Evolutionary conservation across 2,329 filamentous ascomycete genomes (phyloP), one percentile per base, ranked within the genome.

Genomic region (Hymenoscyphus fructigenus): DNA sequence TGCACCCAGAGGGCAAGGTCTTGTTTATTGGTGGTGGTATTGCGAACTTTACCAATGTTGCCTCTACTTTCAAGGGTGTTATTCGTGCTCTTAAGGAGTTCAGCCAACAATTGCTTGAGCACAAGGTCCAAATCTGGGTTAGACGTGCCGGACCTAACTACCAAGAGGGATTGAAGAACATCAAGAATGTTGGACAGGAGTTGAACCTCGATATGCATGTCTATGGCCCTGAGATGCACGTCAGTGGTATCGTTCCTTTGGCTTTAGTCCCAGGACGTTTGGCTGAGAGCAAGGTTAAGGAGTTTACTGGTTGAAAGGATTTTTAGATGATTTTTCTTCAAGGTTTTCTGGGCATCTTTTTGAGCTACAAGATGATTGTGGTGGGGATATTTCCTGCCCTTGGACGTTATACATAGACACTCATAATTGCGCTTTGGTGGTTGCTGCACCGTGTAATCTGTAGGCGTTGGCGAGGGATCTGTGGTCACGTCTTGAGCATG

Each of bases 41-140:
- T 86, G 95, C 95, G 86, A 99, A 99, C 90, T 99, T 99, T 85
- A 99, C 95, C 85, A 99, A 98, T 83, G 95, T 99, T 63, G 95
- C 95, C 67, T 95, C 91, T 75, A 99, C 95, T 70, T 99, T 99
- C 91, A 99, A 99, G 88, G 95, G 95, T 84, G 94, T 99, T 80
- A 99, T 99, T 79, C 91, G 92, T 74, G 95, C 95, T 66, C 87
- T 99, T 71, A 89, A 94, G 71, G 95, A 98, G 82, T 93, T 94
- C 73, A 87, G 93, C 67, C 88, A 88, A 69, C 85, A 90, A 70
- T 87, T 99, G 73, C 88, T 88, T 77, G 95, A 99, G 87, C 95
- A 99, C 89, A 96, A 97, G 76, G 92, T 95, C 71, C 90, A 96
- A 82, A 97, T 98, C 84, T 98, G 94, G 95, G 93, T 98, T 69